Evolutionary conservation across 1,139 yeast genomes (phyloP), one percentile per base, ranked within the genome.

Genomic region (Zygotorulaspora mrakii): DNA sequence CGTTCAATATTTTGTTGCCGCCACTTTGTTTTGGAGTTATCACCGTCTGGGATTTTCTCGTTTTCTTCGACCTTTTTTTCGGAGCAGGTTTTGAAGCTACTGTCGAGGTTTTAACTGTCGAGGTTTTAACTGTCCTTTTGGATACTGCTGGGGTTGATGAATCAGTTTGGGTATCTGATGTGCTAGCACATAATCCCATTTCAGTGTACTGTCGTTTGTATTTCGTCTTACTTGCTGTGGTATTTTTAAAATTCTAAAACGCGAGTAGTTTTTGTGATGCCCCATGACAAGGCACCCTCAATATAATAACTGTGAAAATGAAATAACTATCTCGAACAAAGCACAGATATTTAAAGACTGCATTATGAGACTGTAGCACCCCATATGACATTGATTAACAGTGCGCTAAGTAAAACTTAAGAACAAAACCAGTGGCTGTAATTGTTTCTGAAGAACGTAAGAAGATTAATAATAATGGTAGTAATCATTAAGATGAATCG

Each of bases 161-260:
- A 4, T n/a, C 28, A n/a, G 16, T 14, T 10, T 25, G 28, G 4
- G 28, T 11, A 21, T 43, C 44, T 21, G 44, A 30, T 38, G 52
- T 55, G 41, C 60, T 55, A 16, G 52, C 55, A 43, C 60, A 55
- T 32, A 55, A 21, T 13, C 60, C 60, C 60, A 55, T 55, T 18
- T 28, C 31, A n/a, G 14, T 14, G 28, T n/a, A 14, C 16, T 6
- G 14, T 4, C 4, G 12, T 24, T 14, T 3, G 10, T 20, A 9
- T 20, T 6, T 6, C 22, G 22, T 20, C 6, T 6, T 6, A 6
- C 22, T 20, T 20, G 9, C 22, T 24, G 6, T 24, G n/a, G 27
- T 6, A 24, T 24, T 5, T 24, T 24, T 11, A 11, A 24, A 10
- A 24, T 24, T 7, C 13, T 24, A 5, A 24, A 24, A 5, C 27